Evolutionary conservation across 768 basidiomycete species (phyloP).

Genomic region (Porphyrellus cyaneotinctus): DNA sequence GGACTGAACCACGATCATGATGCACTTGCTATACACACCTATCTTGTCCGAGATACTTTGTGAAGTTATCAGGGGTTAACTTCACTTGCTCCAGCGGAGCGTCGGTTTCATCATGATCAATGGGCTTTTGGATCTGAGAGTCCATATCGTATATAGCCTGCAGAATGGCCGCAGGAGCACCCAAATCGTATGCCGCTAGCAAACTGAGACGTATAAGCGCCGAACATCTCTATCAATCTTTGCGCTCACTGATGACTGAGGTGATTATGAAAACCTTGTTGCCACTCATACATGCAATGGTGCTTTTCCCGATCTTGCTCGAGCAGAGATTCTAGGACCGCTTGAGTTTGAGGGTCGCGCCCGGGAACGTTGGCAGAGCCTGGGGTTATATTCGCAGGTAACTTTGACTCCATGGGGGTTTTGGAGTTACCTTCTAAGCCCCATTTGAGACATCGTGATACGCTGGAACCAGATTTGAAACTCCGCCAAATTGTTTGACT

Average conservation of each 20-base stretch:
- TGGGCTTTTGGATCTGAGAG: slow-evolving; percentile 36
- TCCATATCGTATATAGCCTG: slow-evolving; percentile 48
- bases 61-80: slow-evolving; percentile 46
- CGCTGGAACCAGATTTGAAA: too few relatives aligned
- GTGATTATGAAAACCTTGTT: slow-evolving; percentile 52
- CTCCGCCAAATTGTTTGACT: too few relatives aligned
- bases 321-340: slow-evolving; percentile 41
- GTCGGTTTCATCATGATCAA: slow-evolving; percentile 34
- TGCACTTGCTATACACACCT: slow-evolving; percentile 37
- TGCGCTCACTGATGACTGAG: slow-evolving; percentile 51
- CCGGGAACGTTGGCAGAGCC: slow-evolving; percentile 49
- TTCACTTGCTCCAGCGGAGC: slow-evolving; percentile 7
- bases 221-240: not conserved
- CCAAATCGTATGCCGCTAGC: slow-evolving; percentile 54
- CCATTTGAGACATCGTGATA: not conserved
- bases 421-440: not conserved
- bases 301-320: slow-evolving; percentile 45
- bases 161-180: slow-evolving; percentile 43
- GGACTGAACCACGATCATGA: slow-evolving; percentile 25
- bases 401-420: not conserved
- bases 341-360: slow-evolving; percentile 40
- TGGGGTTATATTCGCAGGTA: slow-evolving; percentile 24
- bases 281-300: slow-evolving; percentile 45
- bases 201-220: slow-evolving; percentile 32
- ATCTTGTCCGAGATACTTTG: slow-evolving; percentile 44